These are phyloP conservation scores for Triangularia setosa DNA, from an alignment of 2,329 filamentous ascomycete species.

Conservation along the genomic window DNA sequence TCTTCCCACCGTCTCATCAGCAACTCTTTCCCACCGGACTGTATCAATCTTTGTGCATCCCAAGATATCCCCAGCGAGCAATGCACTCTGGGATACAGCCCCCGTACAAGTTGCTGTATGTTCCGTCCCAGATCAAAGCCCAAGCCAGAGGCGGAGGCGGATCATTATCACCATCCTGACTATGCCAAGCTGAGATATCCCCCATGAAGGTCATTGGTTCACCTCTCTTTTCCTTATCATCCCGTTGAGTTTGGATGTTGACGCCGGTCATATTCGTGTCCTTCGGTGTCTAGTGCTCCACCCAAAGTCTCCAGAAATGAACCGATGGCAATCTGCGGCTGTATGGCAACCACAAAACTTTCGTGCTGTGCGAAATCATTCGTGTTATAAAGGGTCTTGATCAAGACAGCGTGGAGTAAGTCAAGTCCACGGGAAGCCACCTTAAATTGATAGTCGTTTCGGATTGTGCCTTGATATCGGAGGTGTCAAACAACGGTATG, in stretches of 20 bases:
- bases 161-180: background rate
- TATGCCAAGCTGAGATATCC: background rate
- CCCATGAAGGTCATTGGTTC: slow-evolving; percentile 13
- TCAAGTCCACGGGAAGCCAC: background rate
- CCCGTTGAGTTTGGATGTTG: background rate
- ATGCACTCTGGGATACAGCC: slow-evolving; percentile 12
- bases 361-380: slow-evolving; percentile 4
- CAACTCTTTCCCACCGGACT: background rate
- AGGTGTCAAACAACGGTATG: too few relatives aligned
- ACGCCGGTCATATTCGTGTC: background rate
- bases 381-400: background rate
- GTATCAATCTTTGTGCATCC: slow-evolving; percentile 17
- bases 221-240: slow-evolving; percentile 8
- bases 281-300: background rate
- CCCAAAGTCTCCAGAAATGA: background rate
- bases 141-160: slow-evolving; percentile 21
- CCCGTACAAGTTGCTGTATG: slow-evolving; percentile 23
- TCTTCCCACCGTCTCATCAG: background rate
- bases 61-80: slow-evolving; percentile 24
- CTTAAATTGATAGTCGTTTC: background rate
- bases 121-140: slow-evolving; percentile 21
- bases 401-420: slow-evolving; percentile 4
- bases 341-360: slow-evolving; percentile 32
- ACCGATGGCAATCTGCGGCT: slow-evolving; percentile 12
- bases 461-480: too few relatives aligned